Percentiles rank a stretch among this genome's conserved stretches.
These are phyloP conservation scores for Blastomyces emzantsi DNA, from an alignment of 2,329 filamentous ascomycete genomes.

Conservation along the genomic window DNA sequence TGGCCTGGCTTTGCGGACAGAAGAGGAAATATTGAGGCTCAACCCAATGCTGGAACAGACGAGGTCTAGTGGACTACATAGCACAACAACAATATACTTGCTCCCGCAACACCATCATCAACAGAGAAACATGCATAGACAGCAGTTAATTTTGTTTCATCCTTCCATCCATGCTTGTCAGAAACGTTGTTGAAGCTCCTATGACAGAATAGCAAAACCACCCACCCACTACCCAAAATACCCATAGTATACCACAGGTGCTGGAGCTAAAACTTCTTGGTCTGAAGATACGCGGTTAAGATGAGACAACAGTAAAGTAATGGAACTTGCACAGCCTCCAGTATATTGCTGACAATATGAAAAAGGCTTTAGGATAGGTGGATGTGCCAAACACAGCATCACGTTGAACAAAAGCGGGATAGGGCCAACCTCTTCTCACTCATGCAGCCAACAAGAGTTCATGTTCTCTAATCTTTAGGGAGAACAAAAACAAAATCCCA, in stretches of 20 bases:
- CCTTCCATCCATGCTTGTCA: not conserved
- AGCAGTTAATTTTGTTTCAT: not conserved
- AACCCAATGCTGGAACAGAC: not conserved
- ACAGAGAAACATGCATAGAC: not conserved
- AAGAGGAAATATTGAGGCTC: slow-evolving; percentile 3
- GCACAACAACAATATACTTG: not conserved
- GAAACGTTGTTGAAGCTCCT: not conserved
- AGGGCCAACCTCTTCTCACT: not conserved
- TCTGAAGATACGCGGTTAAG: not conserved
- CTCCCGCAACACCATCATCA: not conserved
- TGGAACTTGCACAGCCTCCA: not conserved
- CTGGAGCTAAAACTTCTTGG: not conserved
- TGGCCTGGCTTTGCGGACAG: not conserved
- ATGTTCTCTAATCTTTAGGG: not conserved
- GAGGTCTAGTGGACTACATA: not conserved
- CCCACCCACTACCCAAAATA: not conserved
- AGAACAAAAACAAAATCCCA: not conserved
- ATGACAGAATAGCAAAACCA: not conserved
- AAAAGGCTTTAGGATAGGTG: not conserved
- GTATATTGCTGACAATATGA: not conserved
- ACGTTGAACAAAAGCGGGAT: not conserved
- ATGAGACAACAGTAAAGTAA: not conserved
- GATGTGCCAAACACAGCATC: not conserved
- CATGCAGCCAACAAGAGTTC: not conserved
- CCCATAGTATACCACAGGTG: not conserved